Percentiles rank a stretch among this genome's conserved stretches.
phyloP scores from a whole-genome alignment of 2,329 filamentous ascomycete genomes.

The Colletotrichum orchidophilum region DNA sequence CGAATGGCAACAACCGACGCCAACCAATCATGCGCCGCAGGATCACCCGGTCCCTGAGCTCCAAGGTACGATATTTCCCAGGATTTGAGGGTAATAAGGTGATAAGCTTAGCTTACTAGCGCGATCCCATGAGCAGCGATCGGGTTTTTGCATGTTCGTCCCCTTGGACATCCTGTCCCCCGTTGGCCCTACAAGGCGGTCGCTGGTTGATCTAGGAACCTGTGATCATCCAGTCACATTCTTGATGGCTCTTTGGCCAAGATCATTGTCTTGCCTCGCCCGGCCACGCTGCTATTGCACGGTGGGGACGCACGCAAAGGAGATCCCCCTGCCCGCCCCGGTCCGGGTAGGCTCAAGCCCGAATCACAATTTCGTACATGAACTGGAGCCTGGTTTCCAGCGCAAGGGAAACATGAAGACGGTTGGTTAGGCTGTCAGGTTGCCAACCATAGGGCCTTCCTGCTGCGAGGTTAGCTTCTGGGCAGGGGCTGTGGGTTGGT shows the following conservation, averaged over 20 bases:
- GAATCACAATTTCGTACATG: neutral
- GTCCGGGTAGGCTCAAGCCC: neutral
- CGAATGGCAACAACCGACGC: neutral
- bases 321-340: neutral
- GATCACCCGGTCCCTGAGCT: neutral
- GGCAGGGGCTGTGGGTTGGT: neutral
- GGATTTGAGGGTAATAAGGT: neutral
- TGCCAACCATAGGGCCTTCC: neutral
- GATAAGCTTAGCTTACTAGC: conserved; percentile 7
- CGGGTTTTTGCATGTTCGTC: neutral
- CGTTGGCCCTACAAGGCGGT: neutral
- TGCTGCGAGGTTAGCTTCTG: neutral
- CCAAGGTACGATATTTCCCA: neutral
- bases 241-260: neutral
- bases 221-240: neutral
- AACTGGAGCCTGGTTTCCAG: neutral
- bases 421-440: neutral
- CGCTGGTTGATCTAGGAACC: neutral
- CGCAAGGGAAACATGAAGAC: neutral
- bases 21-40: neutral
- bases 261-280: neutral
- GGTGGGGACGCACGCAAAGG: neutral
- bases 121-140: neutral
- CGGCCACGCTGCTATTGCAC: neutral
- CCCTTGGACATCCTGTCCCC: neutral